These are phyloP conservation scores for Larix kaempferi DNA, from an alignment of 75 land plant species.

Conservation along the genomic window DNA sequence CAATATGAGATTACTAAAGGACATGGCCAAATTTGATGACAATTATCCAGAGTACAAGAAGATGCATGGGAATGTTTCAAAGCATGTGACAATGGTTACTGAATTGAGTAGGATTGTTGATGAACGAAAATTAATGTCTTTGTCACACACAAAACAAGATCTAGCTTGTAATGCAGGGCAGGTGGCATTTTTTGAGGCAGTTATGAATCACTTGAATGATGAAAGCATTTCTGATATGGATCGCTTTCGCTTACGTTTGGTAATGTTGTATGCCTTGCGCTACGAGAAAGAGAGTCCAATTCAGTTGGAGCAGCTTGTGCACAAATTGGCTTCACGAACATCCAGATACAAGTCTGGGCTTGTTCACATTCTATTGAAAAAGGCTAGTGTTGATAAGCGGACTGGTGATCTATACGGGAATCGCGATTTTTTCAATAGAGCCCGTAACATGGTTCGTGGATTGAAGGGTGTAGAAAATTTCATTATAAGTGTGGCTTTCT, in stretches of 20 bases:
- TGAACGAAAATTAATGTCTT: conserved; percentile 84
- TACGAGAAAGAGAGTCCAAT: conserved; percentile 96
- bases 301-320: conserved; percentile 85
- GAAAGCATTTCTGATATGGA: conserved; percentile 78
- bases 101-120: conserved; percentile 97
- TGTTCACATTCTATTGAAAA: conserved; percentile 82
- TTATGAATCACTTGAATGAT: conserved; percentile 69
- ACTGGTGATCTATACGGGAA: conserved; percentile 92
- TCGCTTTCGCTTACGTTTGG: conserved; percentile 65
- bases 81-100: conserved; percentile 96
- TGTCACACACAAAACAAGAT: conserved; percentile 96
- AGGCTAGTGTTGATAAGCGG: conserved; percentile 88
- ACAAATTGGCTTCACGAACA: conserved; percentile 66
- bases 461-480: conserved; percentile 98
- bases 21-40: conserved; percentile 98
- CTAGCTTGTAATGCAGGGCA: conserved; percentile 92
- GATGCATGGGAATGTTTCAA: conserved; percentile 98
- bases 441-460: conserved; percentile 98
- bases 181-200: conserved; percentile 93
- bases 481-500: too few relatives aligned
- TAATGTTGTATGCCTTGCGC: conserved; percentile 92
- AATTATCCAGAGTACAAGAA: conserved; percentile 94
- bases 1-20: too few relatives aligned
- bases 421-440: conserved; percentile 88
- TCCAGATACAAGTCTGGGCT: conserved; percentile 89